These are phyloP conservation scores for Monosporozyma yasuniensis DNA, from an alignment of 805 yeast genomes.

Conservation along the genomic window DNA sequence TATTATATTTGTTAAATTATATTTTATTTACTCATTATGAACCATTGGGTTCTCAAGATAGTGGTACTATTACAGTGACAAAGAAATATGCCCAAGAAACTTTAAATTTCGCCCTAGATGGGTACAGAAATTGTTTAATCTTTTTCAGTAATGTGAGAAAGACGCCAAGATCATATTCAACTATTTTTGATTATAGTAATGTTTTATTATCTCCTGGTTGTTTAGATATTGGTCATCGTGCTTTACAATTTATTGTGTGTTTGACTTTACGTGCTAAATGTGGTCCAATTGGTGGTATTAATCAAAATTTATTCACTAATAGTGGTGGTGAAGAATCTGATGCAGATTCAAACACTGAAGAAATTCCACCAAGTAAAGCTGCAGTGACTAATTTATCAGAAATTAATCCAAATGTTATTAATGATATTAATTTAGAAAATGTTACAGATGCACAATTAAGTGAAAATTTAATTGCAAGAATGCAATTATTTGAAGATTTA, in stretches of 20 bases:
- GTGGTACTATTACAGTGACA: slow-evolving; percentile 28
- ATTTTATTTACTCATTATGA: slow-evolving; percentile 39
- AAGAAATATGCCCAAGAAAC: slow-evolving; percentile 36
- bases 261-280: slow-evolving; percentile 41
- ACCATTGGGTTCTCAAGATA: slow-evolving; percentile 33
- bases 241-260: slow-evolving; percentile 51
- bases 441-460: slow-evolving; percentile 33
- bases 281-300: slow-evolving; percentile 34
- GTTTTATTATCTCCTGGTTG: slow-evolving; percentile 41
- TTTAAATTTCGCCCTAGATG: slow-evolving; percentile 36
- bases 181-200: slow-evolving; percentile 34
- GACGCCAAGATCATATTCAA: slow-evolving; percentile 29
- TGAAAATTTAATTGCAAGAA: slow-evolving; percentile 32
- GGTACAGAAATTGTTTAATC: slow-evolving; percentile 34
- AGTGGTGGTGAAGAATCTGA: slow-evolving; percentile 26
- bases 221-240: slow-evolving; percentile 45
- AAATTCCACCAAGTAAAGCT: slow-evolving; percentile 4
- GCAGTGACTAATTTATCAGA: slow-evolving; percentile 16
- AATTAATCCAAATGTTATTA: slow-evolving; percentile 20
- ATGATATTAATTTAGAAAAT: slow-evolving; percentile 26
- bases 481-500: slow-evolving; percentile 35
- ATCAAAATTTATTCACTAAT: slow-evolving; percentile 21
- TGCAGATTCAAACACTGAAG: slow-evolving; percentile 5
- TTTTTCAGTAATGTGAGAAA: slow-evolving; percentile 33
- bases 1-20: slow-evolving; percentile 44